Evolutionary conservation across 1,284 basidiomycete species (phyloP).

Genomic region (Cutaneotrichosporon cutaneum): DNA sequence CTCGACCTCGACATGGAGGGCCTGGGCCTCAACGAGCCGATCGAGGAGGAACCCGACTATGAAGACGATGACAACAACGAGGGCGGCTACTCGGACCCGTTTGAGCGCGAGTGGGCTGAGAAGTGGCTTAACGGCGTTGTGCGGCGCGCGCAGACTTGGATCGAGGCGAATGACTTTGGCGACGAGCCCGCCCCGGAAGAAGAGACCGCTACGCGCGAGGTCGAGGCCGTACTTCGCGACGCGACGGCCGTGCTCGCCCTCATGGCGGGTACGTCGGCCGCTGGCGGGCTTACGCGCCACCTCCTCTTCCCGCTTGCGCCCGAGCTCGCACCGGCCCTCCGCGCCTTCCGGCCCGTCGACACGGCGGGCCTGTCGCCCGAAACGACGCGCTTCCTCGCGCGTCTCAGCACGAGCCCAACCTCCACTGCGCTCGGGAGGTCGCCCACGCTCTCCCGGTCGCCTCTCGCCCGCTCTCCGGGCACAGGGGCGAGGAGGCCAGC

Average conservation of each 20-base stretch:
- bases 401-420: neutral
- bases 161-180: conserved; percentile 23
- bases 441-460: conserved; percentile 12
- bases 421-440: neutral
- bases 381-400: conserved; percentile 39
- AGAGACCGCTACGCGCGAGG: neutral
- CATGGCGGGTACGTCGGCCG: conserved; percentile 61
- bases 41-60: conserved; percentile 19
- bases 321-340: conserved; percentile 34
- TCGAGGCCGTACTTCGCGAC: conserved; percentile 36
- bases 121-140: conserved; percentile 51
- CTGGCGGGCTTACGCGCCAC: conserved; percentile 47
- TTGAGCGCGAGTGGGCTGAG: conserved; percentile 53
- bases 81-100: conserved; percentile 38
- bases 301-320: conserved; percentile 45
- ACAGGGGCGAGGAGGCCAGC: conserved; percentile 22
- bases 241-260: conserved; percentile 67
- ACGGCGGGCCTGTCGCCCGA: conserved; percentile 38
- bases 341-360: conserved; percentile 22
- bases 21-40: conserved; percentile 24
- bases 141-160: conserved; percentile 42
- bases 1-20: conserved; percentile 36
- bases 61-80: conserved; percentile 15
- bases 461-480: neutral
- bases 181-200: conserved; percentile 16